Percentiles rank a stretch among this genome's conserved stretches.
These are phyloP conservation scores for Leucocoprinus birnbaumii DNA, from an alignment of 768 basidiomycete species.

Conservation along the genomic window DNA sequence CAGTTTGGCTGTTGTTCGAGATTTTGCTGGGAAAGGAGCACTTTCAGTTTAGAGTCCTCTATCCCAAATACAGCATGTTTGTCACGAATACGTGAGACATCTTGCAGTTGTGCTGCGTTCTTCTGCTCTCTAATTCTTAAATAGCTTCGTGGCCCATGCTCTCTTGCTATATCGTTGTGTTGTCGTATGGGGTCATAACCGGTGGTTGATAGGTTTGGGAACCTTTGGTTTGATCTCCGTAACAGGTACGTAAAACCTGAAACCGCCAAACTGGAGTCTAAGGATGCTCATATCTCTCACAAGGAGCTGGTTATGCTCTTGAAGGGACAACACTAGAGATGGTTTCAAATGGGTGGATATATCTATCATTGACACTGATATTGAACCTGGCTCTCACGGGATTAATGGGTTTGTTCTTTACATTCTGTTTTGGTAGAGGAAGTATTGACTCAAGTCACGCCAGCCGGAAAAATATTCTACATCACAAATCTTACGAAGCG, in stretches of 20 bases:
- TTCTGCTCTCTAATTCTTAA: too few relatives aligned
- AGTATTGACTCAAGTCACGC: neutral
- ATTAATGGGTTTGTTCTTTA: slow-evolving; percentile 26
- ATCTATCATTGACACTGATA: slow-evolving; percentile 27
- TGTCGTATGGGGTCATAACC: slow-evolving; percentile 32
- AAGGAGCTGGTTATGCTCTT: slow-evolving; percentile 20
- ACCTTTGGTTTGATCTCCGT: slow-evolving; percentile 26
- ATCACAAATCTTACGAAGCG: slow-evolving; percentile 17
- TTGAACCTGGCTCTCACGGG: slow-evolving; percentile 31
- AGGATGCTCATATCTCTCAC: neutral
- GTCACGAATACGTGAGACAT: slow-evolving; percentile 35
- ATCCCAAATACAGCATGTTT: slow-evolving; percentile 33
- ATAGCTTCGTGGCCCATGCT: slow-evolving; percentile 29
- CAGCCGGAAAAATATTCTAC: slow-evolving; percentile 35
- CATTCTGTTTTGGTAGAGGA: neutral
- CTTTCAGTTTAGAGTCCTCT: slow-evolving; percentile 18
- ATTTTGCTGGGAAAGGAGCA: slow-evolving; percentile 17
- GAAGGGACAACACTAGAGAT: slow-evolving; percentile 16
- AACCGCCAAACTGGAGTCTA: too few relatives aligned
- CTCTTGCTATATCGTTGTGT: slow-evolving; percentile 36
- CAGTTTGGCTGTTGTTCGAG: slow-evolving; percentile 26
- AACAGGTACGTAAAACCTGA: slow-evolving; percentile 22
- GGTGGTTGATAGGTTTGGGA: slow-evolving; percentile 24
- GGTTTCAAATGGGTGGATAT: slow-evolving; percentile 25
- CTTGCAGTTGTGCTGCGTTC: neutral